Base-by-base conservation (phyloP, 306 rosid genomes). In the Echinosophora koreensis region DNA sequence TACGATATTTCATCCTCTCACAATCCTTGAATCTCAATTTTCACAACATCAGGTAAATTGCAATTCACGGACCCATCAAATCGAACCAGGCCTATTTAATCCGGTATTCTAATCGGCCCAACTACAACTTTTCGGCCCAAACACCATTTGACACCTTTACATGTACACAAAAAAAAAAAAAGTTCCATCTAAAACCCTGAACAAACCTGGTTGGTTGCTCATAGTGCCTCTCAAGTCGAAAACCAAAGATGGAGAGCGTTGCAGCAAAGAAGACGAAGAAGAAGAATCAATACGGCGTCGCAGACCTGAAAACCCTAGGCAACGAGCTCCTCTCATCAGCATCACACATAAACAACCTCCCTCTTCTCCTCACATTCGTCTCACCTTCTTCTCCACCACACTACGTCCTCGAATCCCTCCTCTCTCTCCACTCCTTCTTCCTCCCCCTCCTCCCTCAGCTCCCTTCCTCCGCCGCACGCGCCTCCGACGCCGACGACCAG, bases 351-450 rank as follows among this genome's bases (percentile, higher is more conserved):
- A 92, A 95, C 89, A 92, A 95, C 79, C 98, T 95, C 66, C 97
- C 97, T 27, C 66, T 84, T 2, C 97, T 95, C 15, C 91, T 92
- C 74, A 77, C 85, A 15, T 83, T 49, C 85, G 83, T 95, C 55
- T 80, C 91, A 69, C 88, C 99, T 3, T 51, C 97, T 81, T 84
- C 92, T 8, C 92, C 91, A 35, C 95, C 98, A 46, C 95, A 85
- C 50, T 64, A 64, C 32, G 80, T 84, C 55, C 87, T 95, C 72
- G 97, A 92, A 70, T 86, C 97, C 7, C 91, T 95, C 32, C 93
- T 95, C 76, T 88, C 97, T 2, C 88, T 95, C 58, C 97, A 95
- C 15, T 83, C 97, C 57, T 95, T 89, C 84, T 92, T 95, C 85
- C 85, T 88, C 35, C 86, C 97, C 0, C 80, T 86, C 58, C 83